Base-by-base conservation (phyloP, 140 eudicot species). In the Anethum foeniculum region DNA sequence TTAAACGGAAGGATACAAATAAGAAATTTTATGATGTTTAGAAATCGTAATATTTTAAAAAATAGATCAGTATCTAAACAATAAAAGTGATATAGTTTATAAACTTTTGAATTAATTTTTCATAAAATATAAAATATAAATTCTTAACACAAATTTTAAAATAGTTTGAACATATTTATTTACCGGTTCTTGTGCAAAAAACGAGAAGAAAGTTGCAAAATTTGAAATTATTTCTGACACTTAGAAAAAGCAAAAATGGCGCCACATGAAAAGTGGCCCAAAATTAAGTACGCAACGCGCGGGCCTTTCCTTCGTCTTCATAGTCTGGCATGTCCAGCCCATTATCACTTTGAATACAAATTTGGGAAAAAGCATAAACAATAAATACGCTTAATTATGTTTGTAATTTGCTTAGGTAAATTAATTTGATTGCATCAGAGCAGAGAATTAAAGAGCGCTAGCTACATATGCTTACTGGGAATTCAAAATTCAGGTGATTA, bases 241-340 rank as follows among this genome's bases (percentile, higher is more conserved):
- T 49, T 49, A 7, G 56, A 49, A 49, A 36, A 18, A 71, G 39
- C 18, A 30, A 71, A 71, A 71, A 71, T 15, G 76, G 48, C 76
- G 49, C 39, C 13, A 23, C 3, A 36, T 4, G 3, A 38, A 38
- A 34, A 71, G 64, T 43, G 85, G 88, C 89, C 93, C 89, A 89
- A 89, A 47, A 54, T 49, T 11, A 36, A n/a, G 3, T 32, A 16
- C 43, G 71, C 64, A 75, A 73, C 81, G 82, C 49, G 38, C 38
- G 69, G 91, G 86, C 88, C 87, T 74, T 85, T 44, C 15, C 49
- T 46, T 11, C 49, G 15, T 46, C 15, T 60, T 62, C 86, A 49
- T 67, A 82, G 84, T 76, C 77, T 89, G 89, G 5, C 91, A 89
- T 87, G 89, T 76, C 92, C 92, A 88, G 90, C 94, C 94, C 94